These are phyloP conservation scores for Phytophthora cryptogea DNA, from an alignment of 352 stramenopile genomes.

Conservation along the genomic window DNA sequence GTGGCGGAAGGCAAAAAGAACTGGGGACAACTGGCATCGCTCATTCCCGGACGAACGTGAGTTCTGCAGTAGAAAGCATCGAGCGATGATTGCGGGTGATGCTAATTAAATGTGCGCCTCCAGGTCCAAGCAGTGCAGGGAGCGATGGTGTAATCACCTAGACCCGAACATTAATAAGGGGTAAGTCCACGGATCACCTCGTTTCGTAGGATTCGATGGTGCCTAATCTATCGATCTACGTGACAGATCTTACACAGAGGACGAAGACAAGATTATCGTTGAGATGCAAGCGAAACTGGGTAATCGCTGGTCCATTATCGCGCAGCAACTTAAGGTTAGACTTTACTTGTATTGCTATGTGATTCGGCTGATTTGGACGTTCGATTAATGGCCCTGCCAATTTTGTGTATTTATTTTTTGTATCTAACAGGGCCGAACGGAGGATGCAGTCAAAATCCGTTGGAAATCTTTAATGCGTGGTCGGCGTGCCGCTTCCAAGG, in stretches of 20 bases:
- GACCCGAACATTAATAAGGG: conserved; percentile 94
- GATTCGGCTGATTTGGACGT: background rate
- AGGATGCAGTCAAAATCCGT: conserved; percentile 94
- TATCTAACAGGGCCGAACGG: conserved; percentile 75
- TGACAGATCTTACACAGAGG: conserved; percentile 80
- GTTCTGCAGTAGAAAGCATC: conserved; percentile 21
- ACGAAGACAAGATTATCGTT: conserved; percentile 93
- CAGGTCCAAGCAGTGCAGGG: conserved; percentile 93
- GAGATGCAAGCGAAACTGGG: conserved; percentile 92
- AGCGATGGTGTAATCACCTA: conserved; percentile 92
- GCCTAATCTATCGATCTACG: background rate
- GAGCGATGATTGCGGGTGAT: background rate
- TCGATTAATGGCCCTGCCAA: background rate
- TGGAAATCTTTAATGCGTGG: conserved; percentile 92
- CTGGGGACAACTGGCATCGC: conserved; percentile 87
- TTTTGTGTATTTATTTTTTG: conserved; percentile 6
- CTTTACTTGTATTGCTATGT: too few species aligned
- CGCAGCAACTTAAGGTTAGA: conserved; percentile 84
- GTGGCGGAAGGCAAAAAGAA: conserved; percentile 90
- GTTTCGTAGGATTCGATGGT: background rate
- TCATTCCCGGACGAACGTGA: conserved; percentile 85
- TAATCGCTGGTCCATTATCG: conserved; percentile 94
- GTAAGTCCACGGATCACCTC: conserved; percentile 33
- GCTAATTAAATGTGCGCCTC: conserved; percentile 21
- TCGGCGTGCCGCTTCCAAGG: conserved; percentile 67